Evolutionary conservation across 306 rosid species (phyloP).

Genomic region (Dalbergia cultrata): DNA sequence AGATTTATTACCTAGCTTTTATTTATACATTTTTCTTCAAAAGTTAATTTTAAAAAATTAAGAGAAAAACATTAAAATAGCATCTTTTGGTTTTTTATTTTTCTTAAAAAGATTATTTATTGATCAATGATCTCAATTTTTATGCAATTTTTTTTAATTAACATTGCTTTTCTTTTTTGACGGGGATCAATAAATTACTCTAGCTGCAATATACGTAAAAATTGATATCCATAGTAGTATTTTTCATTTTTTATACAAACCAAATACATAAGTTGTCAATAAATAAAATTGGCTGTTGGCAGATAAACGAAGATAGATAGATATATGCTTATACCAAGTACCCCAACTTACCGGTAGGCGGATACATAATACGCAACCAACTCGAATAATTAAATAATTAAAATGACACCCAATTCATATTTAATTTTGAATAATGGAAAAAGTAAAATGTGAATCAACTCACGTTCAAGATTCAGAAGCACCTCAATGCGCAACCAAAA

Average conservation of each 20-base stretch:
- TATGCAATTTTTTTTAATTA: too few relatives aligned
- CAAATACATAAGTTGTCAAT: background rate
- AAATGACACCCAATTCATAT: background rate
- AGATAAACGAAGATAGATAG: background rate
- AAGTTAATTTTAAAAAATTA: too few relatives aligned
- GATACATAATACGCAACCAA: constrained; percentile 7
- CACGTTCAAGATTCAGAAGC: constrained; percentile 13
- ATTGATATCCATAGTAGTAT: background rate
- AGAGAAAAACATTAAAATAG: too few relatives aligned
- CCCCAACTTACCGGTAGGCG: constrained; percentile 6
- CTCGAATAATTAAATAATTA: background rate
- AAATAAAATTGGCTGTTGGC: constrained; percentile 5
- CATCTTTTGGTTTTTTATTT: too few relatives aligned
- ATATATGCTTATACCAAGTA: background rate
- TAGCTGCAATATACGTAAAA: background rate
- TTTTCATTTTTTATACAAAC: background rate
- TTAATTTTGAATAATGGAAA: background rate
- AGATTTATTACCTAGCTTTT: too few relatives aligned
- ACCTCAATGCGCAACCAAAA: constrained; percentile 28
- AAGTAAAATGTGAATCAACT: constrained; percentile 1
- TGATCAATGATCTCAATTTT: too few relatives aligned
- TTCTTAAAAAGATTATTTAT: too few relatives aligned
- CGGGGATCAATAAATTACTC: background rate
- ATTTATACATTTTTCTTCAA: too few relatives aligned
- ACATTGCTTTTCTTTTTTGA: too few relatives aligned